A percentile compares a stretch with the other conserved stretches of the same genome.
Evolutionary conservation across 371 early-diverging fungal species (phyloP).

Genomic region (Sporodiniella umbellata): DNA sequence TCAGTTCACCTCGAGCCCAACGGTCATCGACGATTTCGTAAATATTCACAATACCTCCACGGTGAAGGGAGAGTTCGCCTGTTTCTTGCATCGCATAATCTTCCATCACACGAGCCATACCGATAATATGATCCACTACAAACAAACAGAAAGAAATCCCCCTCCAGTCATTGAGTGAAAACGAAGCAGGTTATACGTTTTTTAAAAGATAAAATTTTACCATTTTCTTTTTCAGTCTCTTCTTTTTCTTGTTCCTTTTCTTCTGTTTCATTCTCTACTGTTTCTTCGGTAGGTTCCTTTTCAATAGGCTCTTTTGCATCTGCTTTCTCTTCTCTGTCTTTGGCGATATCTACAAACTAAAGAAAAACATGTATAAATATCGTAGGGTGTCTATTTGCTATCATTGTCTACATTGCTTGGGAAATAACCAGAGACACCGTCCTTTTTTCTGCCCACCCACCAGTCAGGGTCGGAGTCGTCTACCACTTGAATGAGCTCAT

Average conservation of each 20-base stretch:
- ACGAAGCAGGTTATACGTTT: no score
- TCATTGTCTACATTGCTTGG: constrained; percentile 63
- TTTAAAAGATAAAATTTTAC: no score
- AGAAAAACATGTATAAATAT: not conserved
- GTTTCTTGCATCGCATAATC: constrained; percentile 68
- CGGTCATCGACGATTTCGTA: constrained; percentile 61
- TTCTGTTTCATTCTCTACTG: not conserved
- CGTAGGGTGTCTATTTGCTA: not conserved
- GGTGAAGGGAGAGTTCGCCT: constrained; percentile 63
- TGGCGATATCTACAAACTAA: constrained; percentile 27
- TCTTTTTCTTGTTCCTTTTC: not conserved
- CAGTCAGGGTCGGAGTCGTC: constrained; percentile 56
- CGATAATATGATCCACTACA: constrained; percentile 28
- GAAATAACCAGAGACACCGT: constrained; percentile 62
- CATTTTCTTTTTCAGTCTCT: constrained; percentile 5
- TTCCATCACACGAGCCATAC: constrained; percentile 61
- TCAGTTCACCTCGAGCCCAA: constrained; percentile 69
- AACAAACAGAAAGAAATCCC: no score
- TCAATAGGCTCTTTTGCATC: not conserved
- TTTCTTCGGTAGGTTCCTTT: not conserved
- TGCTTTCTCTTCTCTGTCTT: constrained; percentile 6
- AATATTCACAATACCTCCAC: constrained; percentile 66
- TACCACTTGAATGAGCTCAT: constrained; percentile 54
- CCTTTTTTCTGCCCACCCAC: constrained; percentile 63
- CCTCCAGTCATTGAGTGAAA: no score